A percentile compares a stretch with the other conserved stretches of the same genome.
These are phyloP conservation scores for Mucor irregularis DNA, from an alignment of 371 early-diverging fungal genomes.

Conservation along the genomic window DNA sequence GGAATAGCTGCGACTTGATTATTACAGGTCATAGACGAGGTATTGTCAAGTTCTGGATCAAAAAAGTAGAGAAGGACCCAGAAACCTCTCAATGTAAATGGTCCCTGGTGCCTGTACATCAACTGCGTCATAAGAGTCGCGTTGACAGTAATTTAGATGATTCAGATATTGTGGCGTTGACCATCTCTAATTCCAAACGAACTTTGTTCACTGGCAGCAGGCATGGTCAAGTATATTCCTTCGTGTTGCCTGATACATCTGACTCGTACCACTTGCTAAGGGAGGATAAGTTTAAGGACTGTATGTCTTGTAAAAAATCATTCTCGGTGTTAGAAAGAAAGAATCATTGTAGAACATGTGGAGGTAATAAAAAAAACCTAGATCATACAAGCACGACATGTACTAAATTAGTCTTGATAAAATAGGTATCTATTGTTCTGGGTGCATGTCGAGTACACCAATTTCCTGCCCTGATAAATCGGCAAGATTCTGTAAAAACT, in stretches of 20 bases:
- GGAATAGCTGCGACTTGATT: conserved; percentile 41
- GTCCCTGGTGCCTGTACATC: conserved; percentile 31
- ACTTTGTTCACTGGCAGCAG: conserved; percentile 66
- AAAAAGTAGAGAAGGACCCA: conserved; percentile 29
- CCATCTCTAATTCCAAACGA: conserved; percentile 40
- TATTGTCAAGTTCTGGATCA: conserved; percentile 52
- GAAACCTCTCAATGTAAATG: conserved; percentile 33
- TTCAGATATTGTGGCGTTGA: conserved; percentile 40
- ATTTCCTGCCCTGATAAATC: conserved; percentile 34
- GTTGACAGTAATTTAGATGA: conserved; percentile 14
- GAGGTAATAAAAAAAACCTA: conserved; percentile 25
- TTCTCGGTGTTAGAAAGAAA: conserved; percentile 62
- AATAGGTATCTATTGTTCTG: conserved; percentile 36
- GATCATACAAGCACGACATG: background rate
- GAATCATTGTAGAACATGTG: conserved; percentile 44
- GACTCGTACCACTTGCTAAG: conserved; percentile 65
- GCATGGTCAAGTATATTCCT: conserved; percentile 60
- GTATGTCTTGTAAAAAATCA: conserved; percentile 55
- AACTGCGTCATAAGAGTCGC: conserved; percentile 31
- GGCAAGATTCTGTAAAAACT: conserved; percentile 35
- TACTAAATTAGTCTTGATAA: background rate
- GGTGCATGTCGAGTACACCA: conserved; percentile 26
- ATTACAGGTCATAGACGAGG: conserved; percentile 66
- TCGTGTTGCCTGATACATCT: conserved; percentile 70
- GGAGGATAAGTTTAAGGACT: conserved; percentile 58